A percentile compares a stretch with the other conserved stretches of the same genome.
phyloP scores from a whole-genome alignment of 176 grass and related monocot genomes.

The Ampelocalamus luodianensis region DNA sequence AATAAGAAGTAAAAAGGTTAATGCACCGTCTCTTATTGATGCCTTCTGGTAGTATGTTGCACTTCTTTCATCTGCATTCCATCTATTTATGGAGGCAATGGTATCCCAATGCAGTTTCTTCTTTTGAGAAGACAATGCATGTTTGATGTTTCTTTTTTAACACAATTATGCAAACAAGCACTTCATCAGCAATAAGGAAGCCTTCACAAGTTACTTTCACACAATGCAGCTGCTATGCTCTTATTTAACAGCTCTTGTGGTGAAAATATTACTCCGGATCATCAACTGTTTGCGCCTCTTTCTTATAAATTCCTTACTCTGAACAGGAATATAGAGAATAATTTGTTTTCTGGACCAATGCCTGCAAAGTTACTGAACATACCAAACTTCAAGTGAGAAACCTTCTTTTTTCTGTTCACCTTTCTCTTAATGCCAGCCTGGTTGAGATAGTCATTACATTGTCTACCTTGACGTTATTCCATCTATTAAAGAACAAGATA shows the following conservation, averaged over 20 bases:
- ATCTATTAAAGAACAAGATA: slow-evolving; percentile 15
- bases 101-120: slow-evolving; percentile 28
- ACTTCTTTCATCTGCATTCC: slow-evolving; percentile 3
- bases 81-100: slow-evolving; percentile 6
- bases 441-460: slow-evolving; percentile 14
- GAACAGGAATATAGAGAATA: slow-evolving; percentile 95
- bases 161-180: background rate
- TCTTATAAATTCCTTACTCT: slow-evolving; percentile 41
- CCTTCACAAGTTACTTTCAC: background rate
- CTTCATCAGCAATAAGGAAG: slow-evolving; percentile 21
- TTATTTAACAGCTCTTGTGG: background rate
- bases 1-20: background rate
- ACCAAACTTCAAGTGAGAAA: slow-evolving; percentile 86
- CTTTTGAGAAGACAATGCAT: background rate
- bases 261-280: slow-evolving; percentile 1
- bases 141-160: background rate
- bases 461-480: slow-evolving; percentile 4
- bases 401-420: slow-evolving; percentile 36
- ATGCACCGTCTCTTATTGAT: background rate
- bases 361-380: slow-evolving; percentile 77
- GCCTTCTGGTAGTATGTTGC: slow-evolving; percentile 5
- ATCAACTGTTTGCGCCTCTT: slow-evolving; percentile 15
- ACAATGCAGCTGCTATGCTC: background rate
- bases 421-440: slow-evolving; percentile 5
- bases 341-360: slow-evolving; percentile 89